Percentiles rank a stretch among this genome's conserved stretches.
Conservation (phyloP, 2,329 filamentous ascomycete genomes). For the Phyllosticta citribraziliensis region DNA sequence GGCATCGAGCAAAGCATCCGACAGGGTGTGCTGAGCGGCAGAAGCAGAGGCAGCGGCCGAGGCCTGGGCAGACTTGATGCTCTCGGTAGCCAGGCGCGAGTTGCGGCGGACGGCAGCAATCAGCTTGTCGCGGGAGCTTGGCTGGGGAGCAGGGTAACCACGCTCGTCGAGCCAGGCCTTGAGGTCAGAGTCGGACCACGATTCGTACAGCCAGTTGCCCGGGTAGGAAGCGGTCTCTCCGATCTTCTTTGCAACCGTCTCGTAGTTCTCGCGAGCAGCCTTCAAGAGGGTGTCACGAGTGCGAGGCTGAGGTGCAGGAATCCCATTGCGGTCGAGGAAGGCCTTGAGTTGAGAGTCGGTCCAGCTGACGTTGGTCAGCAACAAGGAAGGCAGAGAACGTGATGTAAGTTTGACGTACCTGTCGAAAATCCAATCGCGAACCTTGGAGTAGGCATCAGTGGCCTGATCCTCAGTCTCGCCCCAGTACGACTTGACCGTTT, state of each 20-base stretch:
- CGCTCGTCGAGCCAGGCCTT: conserved; percentile 89
- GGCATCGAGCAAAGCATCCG: conserved; percentile 74
- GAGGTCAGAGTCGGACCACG: conserved; percentile 87
- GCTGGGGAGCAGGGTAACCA: conserved; percentile 78
- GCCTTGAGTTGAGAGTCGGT: conserved; percentile 86
- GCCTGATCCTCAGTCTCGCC: conserved; percentile 70
- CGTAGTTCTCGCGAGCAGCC: conserved; percentile 71
- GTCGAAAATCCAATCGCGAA: conserved; percentile 90
- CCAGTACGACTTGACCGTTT: conserved; percentile 64
- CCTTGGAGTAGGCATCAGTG: conserved; percentile 58
- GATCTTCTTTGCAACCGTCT: conserved; percentile 60
- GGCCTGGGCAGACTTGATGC: conserved; percentile 43
- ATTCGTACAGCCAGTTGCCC: conserved; percentile 85
- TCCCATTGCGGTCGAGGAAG: conserved; percentile 79
- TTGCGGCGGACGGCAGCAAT: conserved; percentile 86
- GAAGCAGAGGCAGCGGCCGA: conserved; percentile 48
- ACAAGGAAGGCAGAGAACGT: not conserved
- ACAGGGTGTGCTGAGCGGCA: conserved; percentile 62
- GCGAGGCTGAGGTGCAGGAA: conserved; percentile 80
- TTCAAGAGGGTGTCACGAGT: conserved; percentile 73
- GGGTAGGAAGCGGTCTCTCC: conserved; percentile 79
- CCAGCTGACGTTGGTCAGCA: conserved; percentile 54
- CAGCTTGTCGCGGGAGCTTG: conserved; percentile 73
- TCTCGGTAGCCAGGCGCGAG: conserved; percentile 67
- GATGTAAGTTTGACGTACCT: conserved; percentile 36